Conservation (phyloP, 1,139 yeast genomes). For the Spathaspora sp. region DNA sequence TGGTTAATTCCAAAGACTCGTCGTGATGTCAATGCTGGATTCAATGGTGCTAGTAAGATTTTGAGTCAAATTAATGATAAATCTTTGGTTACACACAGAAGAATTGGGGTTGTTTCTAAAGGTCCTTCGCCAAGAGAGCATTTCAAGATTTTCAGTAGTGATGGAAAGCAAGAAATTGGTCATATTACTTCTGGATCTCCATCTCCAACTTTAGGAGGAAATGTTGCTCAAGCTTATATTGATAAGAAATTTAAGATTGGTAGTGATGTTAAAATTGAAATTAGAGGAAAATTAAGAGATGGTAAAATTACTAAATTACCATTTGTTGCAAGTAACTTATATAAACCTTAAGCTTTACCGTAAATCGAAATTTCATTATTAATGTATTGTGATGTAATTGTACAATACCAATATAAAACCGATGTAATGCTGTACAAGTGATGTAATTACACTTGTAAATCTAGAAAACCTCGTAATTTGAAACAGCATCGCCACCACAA, state of each 20-base stretch:
- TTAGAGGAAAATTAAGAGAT: constrained; percentile 80
- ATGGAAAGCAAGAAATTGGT: constrained; percentile 60
- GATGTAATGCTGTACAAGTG: no score
- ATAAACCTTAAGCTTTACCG: constrained; percentile 11
- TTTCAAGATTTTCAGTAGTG: constrained; percentile 57
- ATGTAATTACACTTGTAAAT: no score
- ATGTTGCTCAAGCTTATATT: constrained; percentile 90
- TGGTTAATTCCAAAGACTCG: constrained; percentile 90
- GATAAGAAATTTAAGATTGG: constrained; percentile 78
- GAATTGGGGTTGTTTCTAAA: constrained; percentile 70
- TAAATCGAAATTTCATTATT: neutral
- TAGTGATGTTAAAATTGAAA: constrained; percentile 68
- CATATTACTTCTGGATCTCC: constrained; percentile 85
- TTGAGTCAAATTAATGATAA: constrained; percentile 70
- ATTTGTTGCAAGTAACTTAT: constrained; percentile 50
- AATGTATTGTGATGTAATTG: neutral
- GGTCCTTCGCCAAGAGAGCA: constrained; percentile 96
- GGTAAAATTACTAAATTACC: constrained; percentile 81
- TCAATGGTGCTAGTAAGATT: constrained; percentile 77
- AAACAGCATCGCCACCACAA: no score
- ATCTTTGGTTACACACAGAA: constrained; percentile 53
- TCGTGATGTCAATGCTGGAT: constrained; percentile 50
- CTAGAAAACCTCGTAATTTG: neutral
- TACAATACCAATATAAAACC: no score
- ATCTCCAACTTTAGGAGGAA: constrained; percentile 82